Evolutionary conservation across 177 flowering plant species (phyloP).

Genomic region (Telopea speciosissima): DNA sequence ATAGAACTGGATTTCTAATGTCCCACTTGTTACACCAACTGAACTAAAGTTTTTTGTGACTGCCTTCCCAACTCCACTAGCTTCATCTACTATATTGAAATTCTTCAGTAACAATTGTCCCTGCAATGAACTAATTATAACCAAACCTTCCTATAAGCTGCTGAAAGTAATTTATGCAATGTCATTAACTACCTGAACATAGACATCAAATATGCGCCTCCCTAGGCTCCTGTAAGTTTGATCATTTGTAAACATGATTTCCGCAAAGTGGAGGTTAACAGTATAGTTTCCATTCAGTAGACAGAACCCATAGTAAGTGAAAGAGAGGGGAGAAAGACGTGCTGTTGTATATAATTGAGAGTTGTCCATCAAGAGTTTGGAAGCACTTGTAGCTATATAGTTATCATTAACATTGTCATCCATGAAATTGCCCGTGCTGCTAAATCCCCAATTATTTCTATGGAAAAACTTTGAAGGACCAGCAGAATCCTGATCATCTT

Average conservation of each 20-base stretch:
- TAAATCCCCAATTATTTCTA: neutral
- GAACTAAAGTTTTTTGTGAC: constrained; percentile 12
- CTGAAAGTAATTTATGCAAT: neutral
- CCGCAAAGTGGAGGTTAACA: constrained; percentile 41
- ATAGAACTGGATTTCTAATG: constrained; percentile 11
- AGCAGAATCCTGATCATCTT: neutral
- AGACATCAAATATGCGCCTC: constrained; percentile 42
- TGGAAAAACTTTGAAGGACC: neutral
- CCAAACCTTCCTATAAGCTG: neutral
- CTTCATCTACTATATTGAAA: constrained; percentile 32
- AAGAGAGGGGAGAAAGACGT: constrained; percentile 32
- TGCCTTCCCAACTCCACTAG: constrained; percentile 29
- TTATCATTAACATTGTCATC: neutral
- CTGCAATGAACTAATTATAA: neutral
- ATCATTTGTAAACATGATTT: constrained; percentile 32
- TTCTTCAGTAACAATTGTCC: constrained; percentile 24
- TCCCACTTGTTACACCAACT: constrained; percentile 14
- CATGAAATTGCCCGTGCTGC: neutral
- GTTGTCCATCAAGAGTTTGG: constrained; percentile 9
- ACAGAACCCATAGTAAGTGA: constrained; percentile 39
- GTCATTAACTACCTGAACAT: constrained; percentile 31
- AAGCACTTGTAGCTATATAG: neutral
- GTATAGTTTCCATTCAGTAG: constrained; percentile 34
- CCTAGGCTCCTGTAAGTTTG: constrained; percentile 34
- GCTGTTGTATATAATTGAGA: constrained; percentile 27